Evolutionary conservation across 805 yeast genomes (phyloP).

Genomic region (Candida manassasensis): DNA sequence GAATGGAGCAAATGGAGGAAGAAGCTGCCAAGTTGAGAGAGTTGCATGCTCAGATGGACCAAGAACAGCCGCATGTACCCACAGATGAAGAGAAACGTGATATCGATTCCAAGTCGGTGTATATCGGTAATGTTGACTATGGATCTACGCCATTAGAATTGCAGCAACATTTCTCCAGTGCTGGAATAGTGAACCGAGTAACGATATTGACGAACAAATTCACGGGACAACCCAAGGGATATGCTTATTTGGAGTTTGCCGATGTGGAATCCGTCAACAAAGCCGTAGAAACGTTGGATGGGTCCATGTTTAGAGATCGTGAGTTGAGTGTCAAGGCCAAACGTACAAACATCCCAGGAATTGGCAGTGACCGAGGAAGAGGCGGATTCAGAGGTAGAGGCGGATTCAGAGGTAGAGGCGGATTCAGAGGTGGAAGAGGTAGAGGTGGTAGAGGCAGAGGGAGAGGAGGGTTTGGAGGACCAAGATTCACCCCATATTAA

Average conservation of each 20-base stretch:
- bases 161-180: slow-evolving; percentile 63
- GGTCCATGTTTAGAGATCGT: slow-evolving; percentile 62
- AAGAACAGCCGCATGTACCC: slow-evolving; percentile 7
- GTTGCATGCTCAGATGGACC: slow-evolving; percentile 39
- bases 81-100: slow-evolving; percentile 47
- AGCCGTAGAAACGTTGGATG: slow-evolving; percentile 61
- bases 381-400: slow-evolving; percentile 28
- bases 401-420: slow-evolving; percentile 13
- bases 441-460: slow-evolving; percentile 32
- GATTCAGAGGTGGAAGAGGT: slow-evolving; percentile 21
- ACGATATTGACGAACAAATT: slow-evolving; percentile 68
- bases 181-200: slow-evolving; percentile 74
- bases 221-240: slow-evolving; percentile 83
- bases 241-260: slow-evolving; percentile 81
- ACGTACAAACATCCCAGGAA: slow-evolving; percentile 78
- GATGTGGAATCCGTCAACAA: slow-evolving; percentile 57
- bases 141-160: slow-evolving; percentile 74
- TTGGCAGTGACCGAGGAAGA: slow-evolving; percentile 30
- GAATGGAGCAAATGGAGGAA: slow-evolving; percentile 52
- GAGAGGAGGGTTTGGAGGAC: slow-evolving; percentile 14
- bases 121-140: slow-evolving; percentile 83
- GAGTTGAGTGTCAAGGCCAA: slow-evolving; percentile 70
- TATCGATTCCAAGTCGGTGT: slow-evolving; percentile 71
- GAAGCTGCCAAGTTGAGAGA: slow-evolving; percentile 61
- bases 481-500: slow-evolving; percentile 19